Base-by-base conservation (phyloP, 805 yeast species). In the Metschnikowia lochheadii region DNA sequence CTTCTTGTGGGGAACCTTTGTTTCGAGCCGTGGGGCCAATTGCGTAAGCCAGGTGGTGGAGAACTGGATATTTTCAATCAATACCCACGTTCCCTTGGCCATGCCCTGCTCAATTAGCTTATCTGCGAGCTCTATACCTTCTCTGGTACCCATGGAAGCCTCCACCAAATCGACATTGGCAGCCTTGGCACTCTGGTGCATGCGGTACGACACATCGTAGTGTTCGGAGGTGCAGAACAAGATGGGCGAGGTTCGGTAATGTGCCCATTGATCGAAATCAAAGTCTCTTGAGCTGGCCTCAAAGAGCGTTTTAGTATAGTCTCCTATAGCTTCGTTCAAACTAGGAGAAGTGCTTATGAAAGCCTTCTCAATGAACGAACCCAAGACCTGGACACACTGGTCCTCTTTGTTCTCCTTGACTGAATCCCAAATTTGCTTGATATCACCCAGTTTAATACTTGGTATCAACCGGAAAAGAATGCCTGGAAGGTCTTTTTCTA, bases 31-130 rank as follows among this genome's bases (percentile, higher is more conserved):
- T 56, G 76, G 80, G 45, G 76, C 83, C 17, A 87, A 64, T 8
- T 70, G 60, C 13, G 76, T 79, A 26, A 87, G 67, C 89, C 96
- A 85, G 3, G 62, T 64, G 1, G 78, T 69, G 0, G 94, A 81
- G 75, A 86, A 77, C 52, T 92, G 96, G 11, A 88, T 70, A 60
- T 91, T 91, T 62, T 92, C 96, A 31, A 92, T 65, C 29, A 91
- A 58, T 0, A 92, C 64, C 96, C 96, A 89, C 1, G 64, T 58
- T 0, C 88, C 89, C 1, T 61, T 61, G n/a, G 62, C 67, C 1
- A 75, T 61, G 0, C 82, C 80, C 8, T 63, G 65, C 1, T 63
- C 59, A 7, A 89, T 67, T n/a, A 81, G 80, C 45, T 70, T 67
- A 20, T 78, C 79, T 0, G 92, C 91, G 38, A 73, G 67, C 2